Percentiles rank a stretch among this genome's conserved stretches.
Conservation (phyloP, 2,329 filamentous ascomycete species). For the Venturia aucupariae region DNA sequence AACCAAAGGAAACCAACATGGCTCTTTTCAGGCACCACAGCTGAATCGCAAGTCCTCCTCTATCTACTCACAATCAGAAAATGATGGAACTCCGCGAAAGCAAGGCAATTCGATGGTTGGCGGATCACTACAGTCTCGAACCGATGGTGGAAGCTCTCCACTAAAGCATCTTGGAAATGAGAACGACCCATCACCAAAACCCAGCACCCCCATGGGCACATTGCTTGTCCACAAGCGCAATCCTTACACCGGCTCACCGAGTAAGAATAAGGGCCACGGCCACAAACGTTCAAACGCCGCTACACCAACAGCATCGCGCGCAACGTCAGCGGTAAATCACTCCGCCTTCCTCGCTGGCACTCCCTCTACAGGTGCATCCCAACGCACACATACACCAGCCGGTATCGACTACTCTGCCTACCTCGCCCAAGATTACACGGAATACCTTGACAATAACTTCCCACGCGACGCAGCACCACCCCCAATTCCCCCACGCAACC, state of each 20-base stretch:
- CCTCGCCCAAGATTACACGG: background rate
- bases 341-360: background rate
- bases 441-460: background rate
- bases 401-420: background rate
- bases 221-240: background rate
- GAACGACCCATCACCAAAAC: background rate
- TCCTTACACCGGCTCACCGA: background rate
- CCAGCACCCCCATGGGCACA: background rate
- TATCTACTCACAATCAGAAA: background rate
- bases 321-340: background rate
- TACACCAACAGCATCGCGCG: background rate
- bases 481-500: background rate
- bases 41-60: background rate
- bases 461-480: background rate
- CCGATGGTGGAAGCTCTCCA: background rate
- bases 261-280: background rate
- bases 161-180: background rate
- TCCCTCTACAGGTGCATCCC: background rate
- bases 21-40: background rate
- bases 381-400: background rate
- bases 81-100: background rate
- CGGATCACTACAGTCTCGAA: background rate
- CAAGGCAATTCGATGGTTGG: background rate
- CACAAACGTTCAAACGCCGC: background rate
- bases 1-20: background rate